Evolutionary conservation across 2,329 filamentous ascomycete genomes (phyloP).

Genomic region (Nigrospora sphaerica): DNA sequence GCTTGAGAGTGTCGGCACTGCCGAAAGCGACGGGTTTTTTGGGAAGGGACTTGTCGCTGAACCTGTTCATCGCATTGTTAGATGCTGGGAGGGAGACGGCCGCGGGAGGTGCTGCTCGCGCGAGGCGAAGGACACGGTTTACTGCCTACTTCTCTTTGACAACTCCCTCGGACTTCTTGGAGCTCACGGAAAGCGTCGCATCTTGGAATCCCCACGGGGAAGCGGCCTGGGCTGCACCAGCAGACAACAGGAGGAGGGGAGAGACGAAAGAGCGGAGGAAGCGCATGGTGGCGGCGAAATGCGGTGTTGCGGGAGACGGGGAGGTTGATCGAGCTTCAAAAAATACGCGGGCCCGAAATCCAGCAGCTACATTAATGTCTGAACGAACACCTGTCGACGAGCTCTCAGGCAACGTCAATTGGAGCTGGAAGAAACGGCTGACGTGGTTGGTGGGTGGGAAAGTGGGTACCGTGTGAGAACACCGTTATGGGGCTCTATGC

Average conservation of each 20-base stretch:
- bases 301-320: neutral
- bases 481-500: too few relatives aligned
- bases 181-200: slow-evolving; percentile 57
- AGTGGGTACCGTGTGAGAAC: too few relatives aligned
- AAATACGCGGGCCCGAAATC: neutral
- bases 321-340: neutral
- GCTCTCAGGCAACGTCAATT: too few relatives aligned
- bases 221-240: slow-evolving; percentile 43
- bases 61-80: slow-evolving; percentile 31
- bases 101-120: neutral
- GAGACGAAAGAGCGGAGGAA: slow-evolving; percentile 31
- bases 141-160: slow-evolving; percentile 60
- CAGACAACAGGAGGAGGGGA: slow-evolving; percentile 38
- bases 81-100: neutral
- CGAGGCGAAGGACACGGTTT: neutral
- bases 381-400: slow-evolving; percentile 3
- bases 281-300: slow-evolving; percentile 27
- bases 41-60: slow-evolving; percentile 53
- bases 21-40: slow-evolving; percentile 59
- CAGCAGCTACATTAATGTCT: neutral
- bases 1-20: slow-evolving; percentile 67
- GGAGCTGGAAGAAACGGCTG: neutral
- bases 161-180: slow-evolving; percentile 55
- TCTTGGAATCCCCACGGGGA: slow-evolving; percentile 69
- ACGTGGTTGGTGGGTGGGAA: neutral